A percentile compares a stretch with the other conserved stretches of the same genome.
Conservation (phyloP, 768 basidiomycete genomes). For the Stropharia rugosoannulata region DNA sequence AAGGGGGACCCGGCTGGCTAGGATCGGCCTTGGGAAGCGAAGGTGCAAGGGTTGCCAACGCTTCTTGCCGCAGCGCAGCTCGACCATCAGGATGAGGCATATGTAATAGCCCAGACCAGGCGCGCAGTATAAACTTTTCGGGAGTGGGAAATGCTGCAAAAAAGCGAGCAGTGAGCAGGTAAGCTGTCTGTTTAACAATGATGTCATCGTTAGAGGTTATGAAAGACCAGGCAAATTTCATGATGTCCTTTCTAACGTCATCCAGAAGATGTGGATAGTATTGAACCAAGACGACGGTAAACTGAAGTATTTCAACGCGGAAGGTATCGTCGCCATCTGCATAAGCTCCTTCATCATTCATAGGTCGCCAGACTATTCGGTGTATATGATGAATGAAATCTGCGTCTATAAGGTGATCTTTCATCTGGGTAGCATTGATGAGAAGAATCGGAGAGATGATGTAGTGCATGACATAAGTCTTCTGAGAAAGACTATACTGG, state of each 20-base stretch:
- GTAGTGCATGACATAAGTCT: constrained; percentile 76
- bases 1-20: constrained; percentile 57
- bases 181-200: constrained; percentile 90
- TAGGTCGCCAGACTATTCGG: constrained; percentile 78
- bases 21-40: constrained; percentile 67
- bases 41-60: constrained; percentile 83
- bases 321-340: constrained; percentile 76
- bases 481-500: constrained; percentile 68
- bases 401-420: constrained; percentile 64
- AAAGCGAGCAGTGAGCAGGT: constrained; percentile 88
- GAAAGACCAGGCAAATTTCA: constrained; percentile 90
- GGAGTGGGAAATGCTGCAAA: constrained; percentile 88
- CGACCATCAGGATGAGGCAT: constrained; percentile 74
- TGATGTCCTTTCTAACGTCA: constrained; percentile 86
- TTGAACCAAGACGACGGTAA: constrained; percentile 88
- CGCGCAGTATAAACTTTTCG: constrained; percentile 84
- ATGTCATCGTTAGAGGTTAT: constrained; percentile 78
- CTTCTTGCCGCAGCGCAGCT: constrained; percentile 74
- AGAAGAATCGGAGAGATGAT: constrained; percentile 87
- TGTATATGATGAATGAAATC: constrained; percentile 73
- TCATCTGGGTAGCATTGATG: constrained; percentile 60
- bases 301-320: constrained; percentile 86
- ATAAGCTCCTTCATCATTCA: constrained; percentile 54
- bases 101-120: constrained; percentile 88
- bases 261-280: constrained; percentile 78